Percentiles rank a stretch among this genome's conserved stretches.
Evolutionary conservation across 345 rosid species (phyloP).

Genomic region (Jatropha curcas): DNA sequence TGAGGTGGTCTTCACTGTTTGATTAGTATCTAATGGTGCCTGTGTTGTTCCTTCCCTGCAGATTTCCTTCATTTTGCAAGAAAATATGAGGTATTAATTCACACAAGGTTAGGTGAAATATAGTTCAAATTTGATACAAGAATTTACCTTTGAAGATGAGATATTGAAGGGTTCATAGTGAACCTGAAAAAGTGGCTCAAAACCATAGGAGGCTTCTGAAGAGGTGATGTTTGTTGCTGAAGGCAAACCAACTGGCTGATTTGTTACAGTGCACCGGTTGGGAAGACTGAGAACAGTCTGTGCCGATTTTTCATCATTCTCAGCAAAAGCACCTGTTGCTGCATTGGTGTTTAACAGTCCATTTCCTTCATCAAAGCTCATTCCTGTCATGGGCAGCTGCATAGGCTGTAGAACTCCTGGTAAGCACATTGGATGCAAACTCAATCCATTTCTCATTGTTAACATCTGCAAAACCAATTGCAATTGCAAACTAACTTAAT

Average conservation of each 20-base stretch:
- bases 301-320: slow-evolving; percentile 35
- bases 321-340: slow-evolving; percentile 34
- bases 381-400: slow-evolving; percentile 42
- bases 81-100: slow-evolving; percentile 6
- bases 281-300: slow-evolving; percentile 32
- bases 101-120: slow-evolving; percentile 8
- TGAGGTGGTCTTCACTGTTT: slow-evolving; percentile 34
- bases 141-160: slow-evolving; percentile 47
- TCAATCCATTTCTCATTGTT: slow-evolving; percentile 57
- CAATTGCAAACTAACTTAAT: background rate
- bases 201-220: slow-evolving; percentile 39
- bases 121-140: background rate
- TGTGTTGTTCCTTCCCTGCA: slow-evolving; percentile 35
- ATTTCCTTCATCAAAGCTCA: slow-evolving; percentile 41
- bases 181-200: slow-evolving; percentile 37
- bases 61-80: slow-evolving; percentile 38
- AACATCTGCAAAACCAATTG: slow-evolving; percentile 49
- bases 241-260: slow-evolving; percentile 32
- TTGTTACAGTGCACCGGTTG: slow-evolving; percentile 30
- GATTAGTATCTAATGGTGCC: slow-evolving; percentile 34
- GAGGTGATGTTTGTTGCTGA: slow-evolving; percentile 25
- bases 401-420: slow-evolving; percentile 48
- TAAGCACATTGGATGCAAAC: slow-evolving; percentile 51
- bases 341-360: slow-evolving; percentile 32
- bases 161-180: slow-evolving; percentile 37